A percentile compares a stretch with the other conserved stretches of the same genome.
These are phyloP conservation scores for Neonectria neomacrospora DNA, from an alignment of 2,329 filamentous ascomycete species.

Conservation along the genomic window DNA sequence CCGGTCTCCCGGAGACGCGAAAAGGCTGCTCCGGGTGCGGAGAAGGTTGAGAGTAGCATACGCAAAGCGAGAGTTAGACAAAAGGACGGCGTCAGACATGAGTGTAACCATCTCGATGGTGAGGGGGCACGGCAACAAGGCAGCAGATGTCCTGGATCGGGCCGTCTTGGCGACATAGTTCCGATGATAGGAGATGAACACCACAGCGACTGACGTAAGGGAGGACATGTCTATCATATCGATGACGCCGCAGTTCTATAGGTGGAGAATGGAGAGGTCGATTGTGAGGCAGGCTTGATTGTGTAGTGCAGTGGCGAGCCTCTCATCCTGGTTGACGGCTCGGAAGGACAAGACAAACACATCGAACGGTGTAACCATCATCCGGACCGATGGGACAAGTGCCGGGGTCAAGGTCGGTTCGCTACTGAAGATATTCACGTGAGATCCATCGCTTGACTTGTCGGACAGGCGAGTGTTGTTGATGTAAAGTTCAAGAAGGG, in stretches of 20 bases:
- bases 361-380: slow-evolving; percentile 1
- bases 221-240: neutral
- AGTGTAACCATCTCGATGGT: neutral
- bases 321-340: neutral
- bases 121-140: neutral
- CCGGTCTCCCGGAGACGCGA: neutral
- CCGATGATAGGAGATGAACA: neutral
- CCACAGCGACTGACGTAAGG: neutral
- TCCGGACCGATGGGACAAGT: neutral
- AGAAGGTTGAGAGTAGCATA: neutral
- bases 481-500: neutral
- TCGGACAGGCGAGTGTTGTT: neutral
- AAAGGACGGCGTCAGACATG: neutral
- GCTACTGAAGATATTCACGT: neutral
- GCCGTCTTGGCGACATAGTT: slow-evolving; percentile 17
- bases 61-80: slow-evolving; percentile 1
- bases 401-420: neutral
- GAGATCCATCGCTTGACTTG: neutral
- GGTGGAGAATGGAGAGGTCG: slow-evolving; percentile 2
- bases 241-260: neutral
- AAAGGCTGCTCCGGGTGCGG: neutral
- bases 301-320: neutral
- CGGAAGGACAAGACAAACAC: neutral
- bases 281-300: neutral
- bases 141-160: neutral